Base-by-base conservation (phyloP, 1,139 yeast genomes). In the Candida albicans region DNA sequence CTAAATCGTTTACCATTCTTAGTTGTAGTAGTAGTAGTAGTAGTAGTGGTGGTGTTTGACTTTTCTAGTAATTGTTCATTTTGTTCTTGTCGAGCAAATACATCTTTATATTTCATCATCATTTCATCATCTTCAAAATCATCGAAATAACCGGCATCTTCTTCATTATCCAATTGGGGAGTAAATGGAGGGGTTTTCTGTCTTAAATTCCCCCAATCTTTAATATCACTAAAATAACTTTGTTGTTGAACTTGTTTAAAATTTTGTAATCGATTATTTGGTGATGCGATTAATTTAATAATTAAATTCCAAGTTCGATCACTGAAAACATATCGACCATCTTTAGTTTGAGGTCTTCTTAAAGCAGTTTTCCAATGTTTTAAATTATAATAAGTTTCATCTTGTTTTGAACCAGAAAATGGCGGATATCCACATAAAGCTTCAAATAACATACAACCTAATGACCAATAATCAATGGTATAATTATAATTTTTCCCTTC, bases 111-210 rank as follows among this genome's bases (percentile, higher is more conserved):
- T 66, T 93, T 91, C 54, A 93, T 91, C 98, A 95, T 91, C 64
- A 95, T 96, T 44, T 87, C 91, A 58, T 91, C 98, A 64, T 89
- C 95, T 50, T 88, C 90, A 62, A 95, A 95, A 63, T 95, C 99
- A 66, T 95, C 99, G 63, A 95, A 95, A 68, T 95, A 95, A 1
- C 99, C 99, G 1, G 98, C 98, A 68, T 95, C 99, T 51, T 91
- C 95, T 59, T 95, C 99, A 49, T 90, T 87, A 60, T 93, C 98
- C 51, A 95, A 75, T 59, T 95, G 96, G 1, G 99, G 99, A 26
- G 95, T 87, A 64, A 95, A 95, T 25, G 99, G 99, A 4, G 99
- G 96, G 18, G 83, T 75, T 50, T 82, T 77, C 30, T 67, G 68
- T 57, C 96, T 79, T 53, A 95, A 67, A 24, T 67, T 68, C 3